These are phyloP conservation scores for Tricholoma flavovirens DNA, from an alignment of 768 basidiomycete genomes.

Conservation along the genomic window DNA sequence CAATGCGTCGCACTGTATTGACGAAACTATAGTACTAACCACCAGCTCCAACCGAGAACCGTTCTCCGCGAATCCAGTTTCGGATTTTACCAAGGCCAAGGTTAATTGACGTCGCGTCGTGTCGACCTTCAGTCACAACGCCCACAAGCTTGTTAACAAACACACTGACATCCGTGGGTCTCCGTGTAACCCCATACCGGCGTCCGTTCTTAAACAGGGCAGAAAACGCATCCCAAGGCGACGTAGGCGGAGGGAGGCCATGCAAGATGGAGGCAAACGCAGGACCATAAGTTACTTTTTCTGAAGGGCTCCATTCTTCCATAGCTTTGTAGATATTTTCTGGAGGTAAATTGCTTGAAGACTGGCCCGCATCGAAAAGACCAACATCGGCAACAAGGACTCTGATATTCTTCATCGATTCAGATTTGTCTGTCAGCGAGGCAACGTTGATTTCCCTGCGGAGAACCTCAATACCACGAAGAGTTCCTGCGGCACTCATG, in stretches of 20 bases:
- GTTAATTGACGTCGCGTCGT: slow-evolving; percentile 36
- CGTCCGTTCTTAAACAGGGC: slow-evolving; percentile 33
- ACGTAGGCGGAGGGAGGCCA: slow-evolving; percentile 19
- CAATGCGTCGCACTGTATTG: slow-evolving; percentile 4
- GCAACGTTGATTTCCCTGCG: slow-evolving; percentile 65
- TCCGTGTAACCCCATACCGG: slow-evolving; percentile 38
- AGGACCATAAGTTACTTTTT: slow-evolving; percentile 65
- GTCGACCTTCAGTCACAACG: slow-evolving; percentile 54
- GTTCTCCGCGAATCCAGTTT: slow-evolving; percentile 59
- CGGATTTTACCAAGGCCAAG: slow-evolving; percentile 39
- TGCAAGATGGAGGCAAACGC: slow-evolving; percentile 53
- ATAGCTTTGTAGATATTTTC: slow-evolving; percentile 44
- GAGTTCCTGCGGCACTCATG: slow-evolving; percentile 71
- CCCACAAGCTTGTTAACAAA: slow-evolving; percentile 56
- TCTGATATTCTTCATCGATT: slow-evolving; percentile 60
- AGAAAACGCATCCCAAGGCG: slow-evolving; percentile 24
- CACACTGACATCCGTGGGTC: slow-evolving; percentile 48
- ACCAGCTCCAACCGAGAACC: slow-evolving; percentile 74
- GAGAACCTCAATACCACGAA: slow-evolving; percentile 67
- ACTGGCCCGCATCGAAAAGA: slow-evolving; percentile 33
- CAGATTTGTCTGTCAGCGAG: slow-evolving; percentile 45
- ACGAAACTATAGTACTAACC: slow-evolving; percentile 35
- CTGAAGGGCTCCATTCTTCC: slow-evolving; percentile 70
- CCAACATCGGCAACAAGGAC: slow-evolving; percentile 76
- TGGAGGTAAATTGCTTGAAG: slow-evolving; percentile 19